These are phyloP conservation scores for Fraxinus excelsior DNA, from an alignment of 257 asterid genomes.

Conservation along the genomic window DNA sequence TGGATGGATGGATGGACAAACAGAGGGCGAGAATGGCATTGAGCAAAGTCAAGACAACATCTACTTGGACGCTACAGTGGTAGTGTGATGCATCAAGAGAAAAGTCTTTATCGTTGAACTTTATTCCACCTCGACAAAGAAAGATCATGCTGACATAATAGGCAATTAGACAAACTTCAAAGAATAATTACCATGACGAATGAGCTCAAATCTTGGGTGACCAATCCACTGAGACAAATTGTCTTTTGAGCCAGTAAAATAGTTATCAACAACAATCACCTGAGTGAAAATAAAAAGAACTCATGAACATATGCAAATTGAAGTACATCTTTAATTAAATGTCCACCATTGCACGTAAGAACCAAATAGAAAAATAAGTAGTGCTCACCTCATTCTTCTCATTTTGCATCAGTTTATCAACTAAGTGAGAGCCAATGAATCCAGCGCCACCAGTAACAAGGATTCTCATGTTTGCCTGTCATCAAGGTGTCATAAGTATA, in stretches of 20 bases:
- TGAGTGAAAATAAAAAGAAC: neutral
- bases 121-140: neutral
- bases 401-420: conserved; percentile 53
- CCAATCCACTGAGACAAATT: conserved; percentile 54
- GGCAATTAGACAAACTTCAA: neutral
- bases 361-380: neutral
- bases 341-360: neutral
- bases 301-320: neutral
- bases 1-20: too few relatives aligned
- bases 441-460: conserved; percentile 64
- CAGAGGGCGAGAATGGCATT: neutral
- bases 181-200: conserved; percentile 47
- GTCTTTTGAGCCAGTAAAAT: conserved; percentile 54
- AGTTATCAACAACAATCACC: conserved; percentile 58
- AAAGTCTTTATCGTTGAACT: neutral
- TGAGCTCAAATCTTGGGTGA: conserved; percentile 60
- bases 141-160: neutral
- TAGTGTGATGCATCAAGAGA: neutral
- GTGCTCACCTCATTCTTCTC: conserved; percentile 52
- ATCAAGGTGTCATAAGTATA: neutral
- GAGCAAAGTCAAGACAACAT: neutral
- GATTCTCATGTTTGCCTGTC: conserved; percentile 57
- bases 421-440: conserved; percentile 57
- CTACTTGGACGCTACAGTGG: neutral
- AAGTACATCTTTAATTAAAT: neutral